phyloP scores from a whole-genome alignment of 2,329 filamentous ascomycete species.

The Diplodia scrobiculata region DNA sequence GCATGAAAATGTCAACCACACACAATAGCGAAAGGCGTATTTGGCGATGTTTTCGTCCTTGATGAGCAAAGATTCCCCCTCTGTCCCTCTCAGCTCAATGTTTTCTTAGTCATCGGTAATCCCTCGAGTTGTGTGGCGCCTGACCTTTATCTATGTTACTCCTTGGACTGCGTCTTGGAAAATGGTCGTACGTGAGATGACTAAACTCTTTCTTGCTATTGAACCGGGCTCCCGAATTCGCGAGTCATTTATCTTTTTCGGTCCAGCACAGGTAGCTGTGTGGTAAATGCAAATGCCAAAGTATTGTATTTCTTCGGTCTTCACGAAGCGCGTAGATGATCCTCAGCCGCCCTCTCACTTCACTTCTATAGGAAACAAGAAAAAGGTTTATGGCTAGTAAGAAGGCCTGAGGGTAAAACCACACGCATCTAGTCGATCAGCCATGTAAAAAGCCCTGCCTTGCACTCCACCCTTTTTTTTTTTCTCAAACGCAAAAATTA shows the following conservation, averaged over 20 bases:
- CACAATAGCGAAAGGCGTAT: constrained; percentile 22
- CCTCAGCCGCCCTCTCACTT: no score
- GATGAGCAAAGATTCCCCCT: constrained; percentile 16
- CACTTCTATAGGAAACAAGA: no score
- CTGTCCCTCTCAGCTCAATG: constrained; percentile 1
- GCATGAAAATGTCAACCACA: background rate
- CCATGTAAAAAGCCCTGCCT: no score
- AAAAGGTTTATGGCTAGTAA: no score
- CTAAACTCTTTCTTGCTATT: background rate
- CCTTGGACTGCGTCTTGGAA: background rate
- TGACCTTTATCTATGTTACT: background rate
- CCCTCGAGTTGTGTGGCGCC: background rate
- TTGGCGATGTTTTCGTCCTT: constrained; percentile 15
- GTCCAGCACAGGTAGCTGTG: background rate
- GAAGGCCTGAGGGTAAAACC: no score
- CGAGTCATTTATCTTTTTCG: background rate
- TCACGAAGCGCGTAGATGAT: no score
- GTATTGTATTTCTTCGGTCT: no score
- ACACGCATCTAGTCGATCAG: no score
- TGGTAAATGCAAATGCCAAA: background rate
- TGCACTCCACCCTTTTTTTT: no score
- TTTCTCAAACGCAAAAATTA: no score
- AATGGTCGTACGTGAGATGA: background rate
- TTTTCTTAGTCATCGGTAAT: background rate
- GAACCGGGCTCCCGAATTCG: background rate